These are phyloP conservation scores for Kwoniella shivajii DNA, from an alignment of 1,284 basidiomycete species.

Conservation along the genomic window DNA sequence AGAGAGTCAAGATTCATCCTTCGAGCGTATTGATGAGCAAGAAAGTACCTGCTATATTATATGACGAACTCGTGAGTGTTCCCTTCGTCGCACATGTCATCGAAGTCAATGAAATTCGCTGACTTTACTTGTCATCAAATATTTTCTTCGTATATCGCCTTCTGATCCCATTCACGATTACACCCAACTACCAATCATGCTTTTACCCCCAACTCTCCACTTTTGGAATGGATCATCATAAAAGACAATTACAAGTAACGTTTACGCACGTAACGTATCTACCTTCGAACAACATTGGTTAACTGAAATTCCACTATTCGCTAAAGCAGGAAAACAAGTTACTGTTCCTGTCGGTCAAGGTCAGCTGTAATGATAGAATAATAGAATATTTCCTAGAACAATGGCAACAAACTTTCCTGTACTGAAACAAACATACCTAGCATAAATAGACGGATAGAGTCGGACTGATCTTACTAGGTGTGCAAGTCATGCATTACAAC, in stretches of 20 bases:
- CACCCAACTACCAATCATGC: not conserved
- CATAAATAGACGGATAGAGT: too few relatives aligned
- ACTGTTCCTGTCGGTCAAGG: conserved; percentile 10
- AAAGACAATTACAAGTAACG: not conserved
- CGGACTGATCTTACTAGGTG: too few relatives aligned
- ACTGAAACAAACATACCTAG: too few relatives aligned
- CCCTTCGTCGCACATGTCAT: not conserved
- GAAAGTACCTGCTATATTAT: conserved; percentile 80
- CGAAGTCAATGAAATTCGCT: not conserved
- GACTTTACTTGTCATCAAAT: too few relatives aligned
- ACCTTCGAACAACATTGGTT: conserved; percentile 68
- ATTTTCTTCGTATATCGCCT: too few relatives aligned
- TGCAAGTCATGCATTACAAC: too few relatives aligned
- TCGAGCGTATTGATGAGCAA: conserved; percentile 75
- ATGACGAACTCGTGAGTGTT: conserved; percentile 78
- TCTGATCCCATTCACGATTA: too few relatives aligned
- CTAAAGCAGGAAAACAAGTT: conserved; percentile 25
- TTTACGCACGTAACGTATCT: conserved; percentile 85
- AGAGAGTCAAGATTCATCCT: conserved; percentile 87
- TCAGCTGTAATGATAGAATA: too few relatives aligned
- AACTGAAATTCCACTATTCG: conserved; percentile 52
- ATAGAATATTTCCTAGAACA: too few relatives aligned
- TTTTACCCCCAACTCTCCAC: too few relatives aligned
- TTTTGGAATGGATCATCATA: not conserved
- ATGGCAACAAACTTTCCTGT: too few relatives aligned